Base-by-base conservation (phyloP, 176 grass and related monocot species). In the Phoenix roebelenii region DNA sequence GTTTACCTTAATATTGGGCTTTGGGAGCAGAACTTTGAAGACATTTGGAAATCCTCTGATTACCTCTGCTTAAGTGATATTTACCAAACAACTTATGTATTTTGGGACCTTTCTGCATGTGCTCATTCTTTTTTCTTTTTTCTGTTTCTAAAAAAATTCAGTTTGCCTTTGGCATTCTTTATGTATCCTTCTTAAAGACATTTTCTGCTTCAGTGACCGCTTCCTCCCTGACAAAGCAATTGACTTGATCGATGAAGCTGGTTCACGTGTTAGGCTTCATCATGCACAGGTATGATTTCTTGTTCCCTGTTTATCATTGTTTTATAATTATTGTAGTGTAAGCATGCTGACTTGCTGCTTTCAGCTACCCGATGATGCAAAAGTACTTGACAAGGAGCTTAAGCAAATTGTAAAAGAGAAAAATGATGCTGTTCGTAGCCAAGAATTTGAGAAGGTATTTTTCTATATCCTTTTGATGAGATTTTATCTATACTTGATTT, bases 231-330 rank as follows among this genome's bases (percentile, higher is more conserved):
- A 68, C 20, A 68, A 68, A 39, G 65, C 65, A 57, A 68, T 68
- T 15, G 52, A 68, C 52, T 55, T 68, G 65, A 68, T 68, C 20
- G 65, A 68, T 68, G 65, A 68, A 56, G 65, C 65, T 57, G 65
- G 52, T n/a, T 68, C 65, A 22, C 50, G 52, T 68, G 65, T 68
- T 57, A 55, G 52, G 29, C 65, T 56, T 68, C 24, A 0, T 12
- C 65, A 68, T 56, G 52, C 52, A 35, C 52, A 48, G 52, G 65
- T 68, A 57, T 16, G 52, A 4, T 57, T 18, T 55, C 23, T 22
- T 18, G 35, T 56, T 44, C 18, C 15, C 4, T 57, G 7, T 22
- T 7, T 7, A 22, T 23, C 15, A 23, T 39, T 68, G 23, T 17
- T 53, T 19, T 18, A 12, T 56, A 4, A 39, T 20, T 39, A 1